Base-by-base conservation (phyloP, 495 filamentous ascomycete species). In the Geoglossum glabrum region DNA sequence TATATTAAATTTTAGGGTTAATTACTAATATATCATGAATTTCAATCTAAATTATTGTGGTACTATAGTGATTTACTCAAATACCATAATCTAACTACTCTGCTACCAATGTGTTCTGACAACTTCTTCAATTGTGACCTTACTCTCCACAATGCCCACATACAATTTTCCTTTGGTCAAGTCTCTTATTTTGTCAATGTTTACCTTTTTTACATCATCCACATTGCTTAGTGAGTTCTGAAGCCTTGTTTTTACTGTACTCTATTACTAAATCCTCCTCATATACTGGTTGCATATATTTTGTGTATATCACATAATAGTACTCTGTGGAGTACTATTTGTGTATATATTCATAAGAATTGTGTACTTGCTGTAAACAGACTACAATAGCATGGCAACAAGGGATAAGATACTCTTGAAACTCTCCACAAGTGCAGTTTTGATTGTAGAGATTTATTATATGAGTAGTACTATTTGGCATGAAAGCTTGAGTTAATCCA, bases 1-100 rank as follows among this genome's bases (percentile, higher is more conserved):
- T n/a, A n/a, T n/a, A n/a, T n/a, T n/a, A n/a, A 34, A 60, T 60
- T 13, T 59, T 55, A 31, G 31, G 31, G 31, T 5, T 34, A 34
- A 5, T 34, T 34, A 34, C 31, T 52, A 4, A 11, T 34, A 34
- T 34, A 11, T 5, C 11, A 34, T 34, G 31, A 5, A 5, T 34
- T 34, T 34, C 31, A 34, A 34, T 34, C 11, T 34, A 5, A 34
- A 34, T 34, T 34, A 40, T 15, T 40, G 5, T 7, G 13, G 17
- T 40, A 40, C 2, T 17, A 40, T 40, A 40, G 2, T 9, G 17
- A 17, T 17, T 40, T 40, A 40, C 31, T 34, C 4, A 34, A 5
- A 4, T 34, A 40, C 7, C 17, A 40, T 17, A 40, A 40, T n/a
- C n/a, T n/a, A n/a, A n/a, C n/a, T n/a, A n/a, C n/a, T n/a, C n/a